Conservation (phyloP, 2,329 filamentous ascomycete species). For the Epichloe brachyelytri region DNA sequence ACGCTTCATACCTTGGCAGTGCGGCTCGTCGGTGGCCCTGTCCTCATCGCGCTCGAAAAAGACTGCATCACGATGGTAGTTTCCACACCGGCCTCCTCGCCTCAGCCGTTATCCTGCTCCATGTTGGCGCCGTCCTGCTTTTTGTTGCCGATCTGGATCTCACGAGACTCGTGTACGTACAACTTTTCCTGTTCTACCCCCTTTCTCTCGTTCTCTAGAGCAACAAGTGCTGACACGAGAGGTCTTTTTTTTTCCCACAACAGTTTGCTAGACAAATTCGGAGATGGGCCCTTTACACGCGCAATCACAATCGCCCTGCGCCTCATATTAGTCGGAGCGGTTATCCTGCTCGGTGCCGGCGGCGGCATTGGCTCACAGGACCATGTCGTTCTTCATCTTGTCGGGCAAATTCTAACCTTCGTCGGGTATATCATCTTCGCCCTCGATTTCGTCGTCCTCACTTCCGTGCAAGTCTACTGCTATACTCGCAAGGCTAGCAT, state of each 20-base stretch:
- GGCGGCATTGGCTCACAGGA: conserved; percentile 10
- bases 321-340: conserved; percentile 8
- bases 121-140: conserved; percentile 17
- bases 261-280: conserved; percentile 13
- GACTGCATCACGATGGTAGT: neutral
- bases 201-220: too few species aligned
- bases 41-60: conserved; percentile 13
- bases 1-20: conserved; percentile 7
- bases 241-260: neutral
- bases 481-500: conserved; percentile 6
- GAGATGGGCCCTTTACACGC: conserved; percentile 9
- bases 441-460: conserved; percentile 8
- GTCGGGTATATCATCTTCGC: conserved; percentile 13
- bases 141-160: conserved; percentile 15
- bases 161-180: conserved; percentile 14
- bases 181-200: too few species aligned
- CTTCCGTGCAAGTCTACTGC: conserved; percentile 9
- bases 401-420: conserved; percentile 10
- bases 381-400: neutral
- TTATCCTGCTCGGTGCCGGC: conserved; percentile 10
- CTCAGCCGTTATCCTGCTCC: conserved; percentile 15
- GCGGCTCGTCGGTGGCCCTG: conserved; percentile 15
- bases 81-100: conserved; percentile 11
- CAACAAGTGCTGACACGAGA: neutral
- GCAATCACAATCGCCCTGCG: conserved; percentile 9